Evolutionary conservation across 768 basidiomycete genomes (phyloP).

Genomic region (Lepiota brunneoincarnata): DNA sequence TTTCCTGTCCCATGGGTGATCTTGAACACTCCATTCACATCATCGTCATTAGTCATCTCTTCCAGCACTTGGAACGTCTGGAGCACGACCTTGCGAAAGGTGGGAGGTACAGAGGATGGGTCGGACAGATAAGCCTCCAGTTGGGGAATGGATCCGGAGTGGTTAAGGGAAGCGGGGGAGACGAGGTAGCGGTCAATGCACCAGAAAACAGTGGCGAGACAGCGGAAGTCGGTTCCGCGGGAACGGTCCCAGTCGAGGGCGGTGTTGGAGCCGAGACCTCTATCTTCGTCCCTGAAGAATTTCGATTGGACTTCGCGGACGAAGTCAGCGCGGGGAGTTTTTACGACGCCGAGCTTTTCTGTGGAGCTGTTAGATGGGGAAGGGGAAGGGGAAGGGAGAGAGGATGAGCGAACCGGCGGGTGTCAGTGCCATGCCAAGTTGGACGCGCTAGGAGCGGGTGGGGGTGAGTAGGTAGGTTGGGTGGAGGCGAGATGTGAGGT

Average conservation of each 20-base stretch:
- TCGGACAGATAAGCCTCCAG: constrained; percentile 52
- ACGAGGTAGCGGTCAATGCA: constrained; percentile 40
- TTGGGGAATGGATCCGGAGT: constrained; percentile 29
- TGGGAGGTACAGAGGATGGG: constrained; percentile 24
- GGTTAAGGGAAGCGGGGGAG: constrained; percentile 11
- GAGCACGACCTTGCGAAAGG: constrained; percentile 31
- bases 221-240: constrained; percentile 58
- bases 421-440: constrained; percentile 75
- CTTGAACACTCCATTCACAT: constrained; percentile 35
- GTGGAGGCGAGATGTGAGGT: constrained; percentile 8
- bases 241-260: constrained; percentile 46
- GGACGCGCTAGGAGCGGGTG: constrained; percentile 54
- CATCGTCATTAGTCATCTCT: constrained; percentile 36
- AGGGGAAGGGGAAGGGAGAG: background rate
- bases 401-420: constrained; percentile 48
- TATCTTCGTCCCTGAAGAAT: constrained; percentile 38
- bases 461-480: background rate
- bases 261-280: constrained; percentile 27
- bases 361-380: too few relatives aligned
- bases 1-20: constrained; percentile 32
- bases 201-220: constrained; percentile 52
- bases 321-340: constrained; percentile 53
- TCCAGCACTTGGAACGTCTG: constrained; percentile 47
- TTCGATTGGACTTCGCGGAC: constrained; percentile 52
- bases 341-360: constrained; percentile 71